Base-by-base conservation (phyloP, 331 rosid genomes). In the Rhamnella rubrinervis region DNA sequence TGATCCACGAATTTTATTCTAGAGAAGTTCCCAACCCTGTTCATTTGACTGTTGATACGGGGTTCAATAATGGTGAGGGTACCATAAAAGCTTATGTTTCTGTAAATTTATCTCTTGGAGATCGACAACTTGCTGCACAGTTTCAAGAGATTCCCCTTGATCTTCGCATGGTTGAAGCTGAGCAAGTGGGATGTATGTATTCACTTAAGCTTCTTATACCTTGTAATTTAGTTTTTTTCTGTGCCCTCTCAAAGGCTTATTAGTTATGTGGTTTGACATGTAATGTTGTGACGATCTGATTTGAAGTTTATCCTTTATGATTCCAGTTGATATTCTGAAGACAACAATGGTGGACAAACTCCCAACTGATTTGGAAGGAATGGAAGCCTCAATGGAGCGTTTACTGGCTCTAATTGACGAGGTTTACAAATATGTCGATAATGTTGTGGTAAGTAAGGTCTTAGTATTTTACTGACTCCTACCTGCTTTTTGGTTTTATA, bases 301-400 rank as follows among this genome's bases (percentile, higher is more conserved):
- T 60, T 12, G 51, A 59, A 52, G 44, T 73, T 44, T 23, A 68
- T 75, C 17, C 65, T 51, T 16, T 11, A 28, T 49, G 60, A 62
- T 82, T 68, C 74, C 87, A 95, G 99, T 76, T 77, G 92, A 91
- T 76, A 82, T 85, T 56, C 85, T 95, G 35, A 95, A 91, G 92
- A 62, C 89, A 69, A 80, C 96, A 38, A 49, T 76, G 26, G 86
- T 89, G 31, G 99, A 95, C 39, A 95, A 95, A 82, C 87, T 95
- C 52, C 99, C 99, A 46, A 81, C 89, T 76, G 99, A 95, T 79
- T 73, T 95, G 78, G 99, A 95, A 91, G 97, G 93, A 72, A 95
- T 95, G 99, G 99, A 95, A 89, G 81, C 91, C 62, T 81, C 99
- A 49, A 89, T 91, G 97, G 90, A 91, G 82, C 86, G 83, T 64